phyloP scores from a whole-genome alignment of 2,329 filamentous ascomycete genomes.

The Cytospora paraplurivora region DNA sequence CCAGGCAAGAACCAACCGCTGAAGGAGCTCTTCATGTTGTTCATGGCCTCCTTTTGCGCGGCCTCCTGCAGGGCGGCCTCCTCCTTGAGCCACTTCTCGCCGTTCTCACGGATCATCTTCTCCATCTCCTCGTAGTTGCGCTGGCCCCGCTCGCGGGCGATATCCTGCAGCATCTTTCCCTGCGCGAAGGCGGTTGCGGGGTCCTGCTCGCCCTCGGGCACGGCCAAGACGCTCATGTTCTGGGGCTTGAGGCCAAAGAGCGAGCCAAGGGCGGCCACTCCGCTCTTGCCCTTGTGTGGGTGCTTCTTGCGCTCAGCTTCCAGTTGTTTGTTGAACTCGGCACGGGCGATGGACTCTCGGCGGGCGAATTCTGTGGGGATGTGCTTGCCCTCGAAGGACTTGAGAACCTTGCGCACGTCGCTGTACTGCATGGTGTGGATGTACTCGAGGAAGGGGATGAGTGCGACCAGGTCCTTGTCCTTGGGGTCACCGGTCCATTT shows the following conservation, averaged over 20 bases:
- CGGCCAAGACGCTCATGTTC: slow-evolving; percentile 63
- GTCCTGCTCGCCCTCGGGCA: slow-evolving; percentile 67
- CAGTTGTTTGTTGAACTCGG: slow-evolving; percentile 80
- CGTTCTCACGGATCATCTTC: slow-evolving; percentile 88
- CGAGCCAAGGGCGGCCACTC: slow-evolving; percentile 68
- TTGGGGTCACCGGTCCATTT: slow-evolving; percentile 85
- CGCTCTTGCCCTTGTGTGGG: slow-evolving; percentile 52
- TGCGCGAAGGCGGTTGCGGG: slow-evolving; percentile 78
- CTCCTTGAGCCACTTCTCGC: slow-evolving; percentile 93
- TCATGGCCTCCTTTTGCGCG: slow-evolving; percentile 86
- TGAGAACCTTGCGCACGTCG: slow-evolving; percentile 83
- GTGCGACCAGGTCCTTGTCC: slow-evolving; percentile 82
- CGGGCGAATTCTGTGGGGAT: slow-evolving; percentile 90
- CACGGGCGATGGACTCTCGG: slow-evolving; percentile 81
- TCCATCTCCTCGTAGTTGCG: slow-evolving; percentile 88
- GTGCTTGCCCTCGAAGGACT: slow-evolving; percentile 84
- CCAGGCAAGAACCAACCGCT: slow-evolving; percentile 52
- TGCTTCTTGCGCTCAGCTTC: slow-evolving; percentile 67
- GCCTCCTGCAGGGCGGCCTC: slow-evolving; percentile 88
- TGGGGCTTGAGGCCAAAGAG: slow-evolving; percentile 77
- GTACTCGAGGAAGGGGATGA: slow-evolving; percentile 98
- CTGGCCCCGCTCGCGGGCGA: slow-evolving; percentile 88
- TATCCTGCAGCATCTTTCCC: slow-evolving; percentile 96
- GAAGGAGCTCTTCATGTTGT: slow-evolving; percentile 84
- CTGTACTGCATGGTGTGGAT: slow-evolving; percentile 89